Evolutionary conservation across 2,329 filamentous ascomycete species (phyloP), one percentile per base, ranked within the genome.

Genomic region (Colletotrichum endophyticum): DNA sequence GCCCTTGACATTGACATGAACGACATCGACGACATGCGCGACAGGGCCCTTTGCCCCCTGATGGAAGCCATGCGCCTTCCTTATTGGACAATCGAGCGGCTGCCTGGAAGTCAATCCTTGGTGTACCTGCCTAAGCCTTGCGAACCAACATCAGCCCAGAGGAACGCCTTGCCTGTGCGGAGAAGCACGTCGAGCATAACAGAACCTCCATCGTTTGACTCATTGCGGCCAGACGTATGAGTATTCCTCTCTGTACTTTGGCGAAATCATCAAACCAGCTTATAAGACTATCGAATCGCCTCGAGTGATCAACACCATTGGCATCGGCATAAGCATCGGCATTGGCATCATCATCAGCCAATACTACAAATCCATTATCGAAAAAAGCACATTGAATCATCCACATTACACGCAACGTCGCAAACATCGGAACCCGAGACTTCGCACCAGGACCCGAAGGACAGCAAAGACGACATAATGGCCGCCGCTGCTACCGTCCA

Each of bases 401-500:
- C 44, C 44, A 53, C 44, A 22, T 53, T 22, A 22, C 44, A 53
- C 44, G 44, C 30, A 63, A 32, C 59, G 22, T 34, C 59, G 30
- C 19, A 22, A 63, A 28, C 25, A 11, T 22, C 12, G 28, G 16
- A 22, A 28, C 39, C 44, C 59, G 27, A 28, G 27, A 62, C 59
- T 25, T 62, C 39, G 39, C 39, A 49, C 39, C 39, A n/a, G n/a
- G 2, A 25, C n/a, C n/a, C n/a, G 44, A 53, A 13, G 11, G 44
- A 25, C 30, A 34, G 25, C 27, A 63, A 56, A 8, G 9, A 62
- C 57, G 28, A 59, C 27, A 27, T 22, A 44, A 84, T 84, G 83
- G 82, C 82, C 67, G 80, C 83, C 19, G 83, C 83, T 67, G 83
- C 82, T 28, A 81, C 83, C n/a, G 57, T 84, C 13, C 78, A 80